Base-by-base conservation (phyloP, 306 rosid species). In the Corylus avellana region DNA sequence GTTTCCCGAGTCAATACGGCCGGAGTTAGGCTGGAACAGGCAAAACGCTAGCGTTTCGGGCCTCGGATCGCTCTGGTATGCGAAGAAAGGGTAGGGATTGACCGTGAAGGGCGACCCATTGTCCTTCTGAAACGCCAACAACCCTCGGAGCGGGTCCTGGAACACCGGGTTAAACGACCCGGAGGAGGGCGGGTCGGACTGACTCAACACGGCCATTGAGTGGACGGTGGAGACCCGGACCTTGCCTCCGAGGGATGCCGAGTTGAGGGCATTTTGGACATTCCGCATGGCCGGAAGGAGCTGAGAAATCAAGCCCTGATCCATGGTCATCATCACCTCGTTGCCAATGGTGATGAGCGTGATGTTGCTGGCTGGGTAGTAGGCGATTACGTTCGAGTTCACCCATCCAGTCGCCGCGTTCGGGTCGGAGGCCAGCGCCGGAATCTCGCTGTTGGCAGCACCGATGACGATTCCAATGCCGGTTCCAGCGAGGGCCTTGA, bases 11-110 rank as follows among this genome's bases (percentile, higher is more conserved):
- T 95, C 97, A 55, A 88, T 87, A 39, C 98, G 97, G 3, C 99
- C 97, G 78, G 97, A 85, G 77, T 93, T 95, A 0, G 94, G 94
- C 37, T 91, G 90, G 79, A 95, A 95, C 72, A 95, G 42, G 48
- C 99, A 95, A 56, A 90, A 95, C 27, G 94, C 90, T 0, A 95
- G 88, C 73, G 97, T 93, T 83, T 95, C 98, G 3, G 96, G 91
- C 49, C 92, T 88, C 70, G 91, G 83, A 77, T 95, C 96, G 75
- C 91, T 89, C 91, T 85, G 89, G 81, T 93, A 95, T 1, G 96
- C 97, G 47, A 95, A 95, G 22, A 88, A 89, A 7, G 98, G 97
- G 84, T 95, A 95, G 12, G 98, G 99, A 49, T 95, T 95, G 37
- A 95, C 79, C 6, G 94, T 75, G 4, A 95, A 85, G 0, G 96